Base-by-base conservation (phyloP, 306 rosid genomes). In the Mucuna pruriens region DNA sequence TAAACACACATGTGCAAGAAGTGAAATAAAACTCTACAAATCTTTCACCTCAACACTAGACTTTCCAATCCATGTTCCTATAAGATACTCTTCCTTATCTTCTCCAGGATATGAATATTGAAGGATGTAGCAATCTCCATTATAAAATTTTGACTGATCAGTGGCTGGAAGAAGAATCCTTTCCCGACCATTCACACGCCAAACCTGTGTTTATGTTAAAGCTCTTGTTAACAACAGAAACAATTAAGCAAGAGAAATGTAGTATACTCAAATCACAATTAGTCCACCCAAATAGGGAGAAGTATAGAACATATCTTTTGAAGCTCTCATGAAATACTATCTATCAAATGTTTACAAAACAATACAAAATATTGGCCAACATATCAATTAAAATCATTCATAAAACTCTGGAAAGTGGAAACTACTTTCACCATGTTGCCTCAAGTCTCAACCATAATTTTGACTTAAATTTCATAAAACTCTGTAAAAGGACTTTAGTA, bases 61-160 rank as follows among this genome's bases (percentile, higher is more conserved):
- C 67, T 86, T 90, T 75, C 99, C 99, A 76, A 94, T 83, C 99
- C 99, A 96, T 75, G 97, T 92, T 88, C 96, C 97, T 67, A 91
- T 74, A 57, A 96, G 95, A 79, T 87, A 69, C 42, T 96, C 99
- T 74, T 96, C 99, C 84, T 81, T 92, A 78, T 96, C 98, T 58
- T 96, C 98, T 78, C 99, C 99, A 4, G 97, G 90, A 79, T 94
- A 96, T 51, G 99, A 73, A 82, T 96, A 96, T 81, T 90, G 97
- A 83, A 96, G 87, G 82, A 96, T 87, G 77, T 84, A 94, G 91
- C 99, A 96, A 78, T 96, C 97, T 73, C 99, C 99, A 62, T 90
- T 87, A 75, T 90, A 96, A 80, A 96, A 86, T 82, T 94, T 96
- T 77, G 99, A 86, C 83, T 93, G 98, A 88, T 96, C 94, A 68